Conservation (phyloP, 2,329 filamentous ascomycete species). For the Cadophora luteo-olivacea region DNA sequence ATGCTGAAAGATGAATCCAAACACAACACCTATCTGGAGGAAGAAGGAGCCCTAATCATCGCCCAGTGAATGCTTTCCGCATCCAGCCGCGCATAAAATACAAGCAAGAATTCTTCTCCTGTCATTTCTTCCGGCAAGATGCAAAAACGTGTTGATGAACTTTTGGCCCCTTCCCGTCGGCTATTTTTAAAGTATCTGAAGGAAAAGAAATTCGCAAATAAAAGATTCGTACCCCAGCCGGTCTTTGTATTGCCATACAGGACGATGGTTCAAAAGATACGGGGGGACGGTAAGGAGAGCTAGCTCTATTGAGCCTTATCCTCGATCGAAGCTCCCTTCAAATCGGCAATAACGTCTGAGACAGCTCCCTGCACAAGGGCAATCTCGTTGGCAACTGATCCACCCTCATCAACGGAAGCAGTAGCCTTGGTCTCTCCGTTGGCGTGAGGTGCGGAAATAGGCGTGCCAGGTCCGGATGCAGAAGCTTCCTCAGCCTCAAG, state of each 20-base stretch:
- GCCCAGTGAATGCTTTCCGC: not conserved
- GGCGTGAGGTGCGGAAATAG: slow-evolving; percentile 53
- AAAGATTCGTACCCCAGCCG: not conserved
- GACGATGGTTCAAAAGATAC: slow-evolving; percentile 14
- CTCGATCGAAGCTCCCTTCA: slow-evolving; percentile 66
- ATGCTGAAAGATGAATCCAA: slow-evolving; percentile 19
- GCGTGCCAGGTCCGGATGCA: slow-evolving; percentile 53
- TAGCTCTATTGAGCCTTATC: slow-evolving; percentile 49
- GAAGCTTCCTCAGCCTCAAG: slow-evolving; percentile 73
- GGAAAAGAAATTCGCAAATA: not conserved
- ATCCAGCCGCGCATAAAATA: slow-evolving; percentile 31
- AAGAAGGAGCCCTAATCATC: not conserved
- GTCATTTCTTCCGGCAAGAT: slow-evolving; percentile 17
- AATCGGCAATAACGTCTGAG: slow-evolving; percentile 63
- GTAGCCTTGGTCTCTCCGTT: slow-evolving; percentile 57
- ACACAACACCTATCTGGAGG: slow-evolving; percentile 12
- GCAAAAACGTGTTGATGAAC: slow-evolving; percentile 13
- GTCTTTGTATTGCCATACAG: slow-evolving; percentile 8
- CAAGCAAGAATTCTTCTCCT: slow-evolving; percentile 30
- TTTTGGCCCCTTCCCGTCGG: slow-evolving; percentile 3
- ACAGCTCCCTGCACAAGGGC: slow-evolving; percentile 56
- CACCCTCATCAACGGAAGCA: slow-evolving; percentile 41
- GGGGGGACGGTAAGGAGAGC: not conserved
- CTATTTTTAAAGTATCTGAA: slow-evolving; percentile 12
- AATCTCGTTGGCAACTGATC: slow-evolving; percentile 39